These are phyloP conservation scores for Podospora pseudoanserina DNA, from an alignment of 495 filamentous ascomycete genomes.

Conservation along the genomic window DNA sequence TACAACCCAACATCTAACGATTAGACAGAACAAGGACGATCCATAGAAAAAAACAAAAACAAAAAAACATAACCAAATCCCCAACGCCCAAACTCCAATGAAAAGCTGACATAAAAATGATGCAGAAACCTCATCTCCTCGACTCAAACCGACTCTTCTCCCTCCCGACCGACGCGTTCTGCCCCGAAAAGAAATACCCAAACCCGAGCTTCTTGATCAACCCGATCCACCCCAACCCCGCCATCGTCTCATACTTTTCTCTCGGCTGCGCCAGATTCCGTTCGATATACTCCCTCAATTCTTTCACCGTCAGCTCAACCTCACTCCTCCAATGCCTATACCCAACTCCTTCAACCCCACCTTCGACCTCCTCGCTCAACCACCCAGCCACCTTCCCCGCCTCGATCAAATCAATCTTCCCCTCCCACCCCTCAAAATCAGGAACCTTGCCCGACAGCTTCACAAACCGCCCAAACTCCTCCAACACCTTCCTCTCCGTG, in stretches of 20 bases:
- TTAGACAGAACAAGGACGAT: too few relatives aligned
- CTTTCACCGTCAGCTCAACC: not conserved
- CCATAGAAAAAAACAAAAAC: too few relatives aligned
- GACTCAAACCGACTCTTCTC: not conserved
- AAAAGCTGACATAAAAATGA: not conserved
- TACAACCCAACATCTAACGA: too few relatives aligned
- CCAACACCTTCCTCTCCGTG: not conserved
- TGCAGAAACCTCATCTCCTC: not conserved
- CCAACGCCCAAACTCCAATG: not conserved
- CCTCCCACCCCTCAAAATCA: not conserved
- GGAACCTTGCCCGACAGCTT: not conserved
- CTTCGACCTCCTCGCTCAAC: not conserved
- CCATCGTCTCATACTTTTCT: not conserved
- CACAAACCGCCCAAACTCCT: not conserved
- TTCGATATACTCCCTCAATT: not conserved
- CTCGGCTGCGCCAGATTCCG: not conserved
- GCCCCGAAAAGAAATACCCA: not conserved
- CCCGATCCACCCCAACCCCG: not conserved
- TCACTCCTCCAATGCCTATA: not conserved
- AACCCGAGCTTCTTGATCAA: not conserved
- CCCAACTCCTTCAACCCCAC: not conserved
- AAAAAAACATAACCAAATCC: too few relatives aligned
- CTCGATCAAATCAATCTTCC: not conserved
- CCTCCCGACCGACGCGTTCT: not conserved
- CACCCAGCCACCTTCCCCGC: not conserved